Base-by-base conservation (phyloP, 139 green algal species). In the Nannochloris sp. region DNA sequence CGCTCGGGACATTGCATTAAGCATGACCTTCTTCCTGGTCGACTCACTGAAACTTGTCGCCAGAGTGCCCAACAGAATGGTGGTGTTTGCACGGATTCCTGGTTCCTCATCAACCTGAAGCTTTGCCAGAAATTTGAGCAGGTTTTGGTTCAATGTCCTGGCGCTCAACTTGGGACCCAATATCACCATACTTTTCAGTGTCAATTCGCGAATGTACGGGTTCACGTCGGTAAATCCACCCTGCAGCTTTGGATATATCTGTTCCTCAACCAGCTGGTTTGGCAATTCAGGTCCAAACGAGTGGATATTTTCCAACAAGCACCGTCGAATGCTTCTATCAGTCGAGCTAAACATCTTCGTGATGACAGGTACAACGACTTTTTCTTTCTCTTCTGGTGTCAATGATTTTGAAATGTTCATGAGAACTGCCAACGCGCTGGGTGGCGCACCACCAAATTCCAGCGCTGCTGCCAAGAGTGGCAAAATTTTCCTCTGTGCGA, bases 81-180 rank as follows among this genome's bases (percentile, higher is more conserved):
- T 98, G 21, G 93, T 98, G 83, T 98, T 98, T 73, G 93, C 93
- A 12, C 93, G 84, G 68, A 98, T 98, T 37, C 83, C 85, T 4
- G 93, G 75, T 78, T 98, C 89, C 64, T 95, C 83, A 66, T 98
- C 93, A 16, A 97, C 85, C 83, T 96, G 82, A 48, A 98, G 81
- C 78, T 95, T 94, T 34, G 83, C 87, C 15, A 99, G 81, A 68
- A 96, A 85, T 75, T 98, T 97, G 34, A 99, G 79, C 62, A 98
- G 72, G 4, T 68, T 74, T 27, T 88, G 69, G 46, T 70, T 88
- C n/a, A 97, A 73, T 27, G 88, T 96, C 51, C 79, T 78, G 70
- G 95, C 82, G 24, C 66, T 81, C 21, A 98, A 75, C 76, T 95
- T 95, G 63, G 93, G 89, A 46, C 85, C 93, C 31, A 99, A 76